Evolutionary conservation across 345 rosid genomes (phyloP), one percentile per base, ranked within the genome.

Genomic region (Durio zibethinus): DNA sequence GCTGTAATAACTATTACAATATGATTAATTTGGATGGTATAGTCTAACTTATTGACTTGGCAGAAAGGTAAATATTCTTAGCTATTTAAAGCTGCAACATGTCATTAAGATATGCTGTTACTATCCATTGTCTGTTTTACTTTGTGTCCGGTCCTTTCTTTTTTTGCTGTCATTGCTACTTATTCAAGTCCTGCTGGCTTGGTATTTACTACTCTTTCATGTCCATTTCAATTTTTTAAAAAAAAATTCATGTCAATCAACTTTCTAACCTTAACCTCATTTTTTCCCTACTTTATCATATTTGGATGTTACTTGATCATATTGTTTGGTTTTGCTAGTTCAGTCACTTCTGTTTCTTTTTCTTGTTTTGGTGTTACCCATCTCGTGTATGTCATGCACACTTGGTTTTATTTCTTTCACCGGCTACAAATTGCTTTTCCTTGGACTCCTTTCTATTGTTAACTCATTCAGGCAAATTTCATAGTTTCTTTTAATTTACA

Each of bases 291-390:
- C 8, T 15, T 47, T 48, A 47, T 47, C 9, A 68, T 29, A 15
- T 67, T 42, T 42, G 72, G n/a, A 67, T 10, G 53, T 42, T 67
- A 67, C 11, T 23, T 11, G 53, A 70, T 48, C 16, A 31, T 50
- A 71, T 50, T 72, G 45, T 52, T 53, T 72, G 47, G 45, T 70
- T 72, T 52, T 72, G 56, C 62, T 72, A 33, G 20, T 72, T 53
- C 62, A 33, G 47, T 20, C 45, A 33, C 9, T 33, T 47, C 31
- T 57, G 15, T 47, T 47, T 66, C 6, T 70, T 45, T 71, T 48
- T 7, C 5, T 43, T 45, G 31, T 20, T 18, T n/a, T n/a, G 60
- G 43, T 35, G 45, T 65, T 65, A 20, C 47, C 45, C 9, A 16
- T 52, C 25, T 54, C n/a, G 62, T 38, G 12, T 50, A 14, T 33